Conservation (phyloP, 2,329 filamentous ascomycete genomes). For the Penicillium rolfsii region DNA sequence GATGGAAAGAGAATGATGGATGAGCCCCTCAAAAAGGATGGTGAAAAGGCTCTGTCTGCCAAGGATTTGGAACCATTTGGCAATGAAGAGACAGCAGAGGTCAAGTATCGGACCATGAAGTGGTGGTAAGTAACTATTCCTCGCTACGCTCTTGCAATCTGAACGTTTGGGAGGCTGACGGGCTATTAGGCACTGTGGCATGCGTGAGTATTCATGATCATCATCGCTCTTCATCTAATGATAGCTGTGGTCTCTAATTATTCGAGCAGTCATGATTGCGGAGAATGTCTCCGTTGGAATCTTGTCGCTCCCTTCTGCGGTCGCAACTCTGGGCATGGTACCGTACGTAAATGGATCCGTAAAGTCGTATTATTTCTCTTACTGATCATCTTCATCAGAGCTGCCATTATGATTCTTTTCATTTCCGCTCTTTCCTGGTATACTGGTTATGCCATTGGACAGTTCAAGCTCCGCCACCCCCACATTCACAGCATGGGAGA, state of each 20-base stretch:
- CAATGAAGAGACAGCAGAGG: constrained; percentile 43
- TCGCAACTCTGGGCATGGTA: constrained; percentile 59
- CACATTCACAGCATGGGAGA: constrained; percentile 69
- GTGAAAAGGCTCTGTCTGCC: constrained; percentile 23
- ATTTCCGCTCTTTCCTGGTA: constrained; percentile 61
- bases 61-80: constrained; percentile 42
- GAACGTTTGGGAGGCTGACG: constrained; percentile 13
- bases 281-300: constrained; percentile 63
- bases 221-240: constrained; percentile 11
- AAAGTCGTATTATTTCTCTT: neutral
- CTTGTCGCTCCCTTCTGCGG: constrained; percentile 58
- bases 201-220: constrained; percentile 17
- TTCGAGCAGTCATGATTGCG: constrained; percentile 57
- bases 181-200: constrained; percentile 19
- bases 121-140: constrained; percentile 40
- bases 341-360: constrained; percentile 42
- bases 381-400: constrained; percentile 34
- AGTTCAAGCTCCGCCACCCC: constrained; percentile 61
- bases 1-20: constrained; percentile 16
- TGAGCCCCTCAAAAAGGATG: constrained; percentile 18
- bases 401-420: constrained; percentile 57
- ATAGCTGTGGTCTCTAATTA: neutral
- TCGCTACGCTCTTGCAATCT: neutral
- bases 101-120: constrained; percentile 56
- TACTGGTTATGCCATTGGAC: constrained; percentile 62